Evolutionary conservation across 139 green algal genomes (phyloP), one percentile per base, ranked within the genome.

Genomic region (Micractinium conductrix): DNA sequence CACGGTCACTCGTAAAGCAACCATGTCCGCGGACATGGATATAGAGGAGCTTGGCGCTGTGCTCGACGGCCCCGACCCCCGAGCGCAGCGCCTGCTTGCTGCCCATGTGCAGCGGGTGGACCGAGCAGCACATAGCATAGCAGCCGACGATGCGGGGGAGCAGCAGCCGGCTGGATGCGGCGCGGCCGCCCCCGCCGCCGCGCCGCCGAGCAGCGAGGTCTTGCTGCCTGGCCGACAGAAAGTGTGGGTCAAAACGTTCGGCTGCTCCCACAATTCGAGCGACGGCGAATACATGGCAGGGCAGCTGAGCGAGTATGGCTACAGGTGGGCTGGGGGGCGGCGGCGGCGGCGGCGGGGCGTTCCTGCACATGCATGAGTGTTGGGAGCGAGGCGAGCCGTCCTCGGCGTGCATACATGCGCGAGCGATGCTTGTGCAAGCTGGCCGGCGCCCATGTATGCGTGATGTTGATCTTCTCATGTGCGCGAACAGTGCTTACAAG

Each of bases 231-330:
- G 92, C 33, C 93, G 79, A 1, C 82, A 92, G 74, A 65, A 78
- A 5, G 78, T 97, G 8, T 97, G 92, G 91, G 81, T 97, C 1
- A 95, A 95, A 74, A 97, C 94, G 0, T 96, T 96, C 78, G 94
- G 94, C 26, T 53, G 48, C 87, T 79, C 84, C 8, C 95, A 98
- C 89, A 97, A 97, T 83, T 84, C 91, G 17, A 90, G 70, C 35
- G 96, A 99, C 84, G 87, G 71, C 6, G 96, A 98, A 76, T 97
- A 92, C 74, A 95, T 96, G 92, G 78, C 83, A 10, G 93, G 92
- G 30, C 87, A 91, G 79, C 82, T 93, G 24, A 16, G 63, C 48
- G 78, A 88, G 28, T 97, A 97, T 71, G 96, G 96, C 48, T 98
- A 97, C 88, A 88, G 72, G 92, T 94, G 48, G 68, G 87, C 5